These are phyloP conservation scores for Chlorella ohadii DNA, from an alignment of 139 green algal genomes.

Conservation along the genomic window DNA sequence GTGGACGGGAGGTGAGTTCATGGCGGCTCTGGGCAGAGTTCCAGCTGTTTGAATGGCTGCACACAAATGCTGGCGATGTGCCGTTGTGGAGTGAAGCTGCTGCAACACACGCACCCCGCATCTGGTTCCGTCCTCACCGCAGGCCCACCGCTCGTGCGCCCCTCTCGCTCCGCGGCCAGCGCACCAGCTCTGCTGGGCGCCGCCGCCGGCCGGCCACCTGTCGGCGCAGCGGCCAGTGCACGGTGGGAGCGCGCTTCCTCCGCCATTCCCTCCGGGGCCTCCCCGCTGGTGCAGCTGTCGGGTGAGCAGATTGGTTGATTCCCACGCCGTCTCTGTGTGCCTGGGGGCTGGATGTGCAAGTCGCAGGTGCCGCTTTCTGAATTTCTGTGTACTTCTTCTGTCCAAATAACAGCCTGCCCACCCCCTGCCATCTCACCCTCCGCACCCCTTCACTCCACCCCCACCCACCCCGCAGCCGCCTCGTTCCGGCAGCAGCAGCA, in stretches of 20 bases:
- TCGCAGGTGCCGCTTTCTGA: too few relatives aligned
- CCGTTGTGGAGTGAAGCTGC: too few relatives aligned
- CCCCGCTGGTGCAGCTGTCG: conserved; percentile 9
- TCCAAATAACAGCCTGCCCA: too few relatives aligned
- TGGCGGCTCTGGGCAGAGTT: too few relatives aligned
- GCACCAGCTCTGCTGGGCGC: neutral
- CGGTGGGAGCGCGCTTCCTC: neutral
- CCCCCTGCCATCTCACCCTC: neutral
- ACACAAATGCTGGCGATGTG: too few relatives aligned
- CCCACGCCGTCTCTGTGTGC: too few relatives aligned
- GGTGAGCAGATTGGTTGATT: neutral
- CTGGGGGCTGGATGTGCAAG: too few relatives aligned
- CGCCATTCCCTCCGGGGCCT: neutral
- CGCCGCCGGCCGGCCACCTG: neutral
- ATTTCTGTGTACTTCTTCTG: too few relatives aligned
- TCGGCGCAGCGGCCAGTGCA: neutral
- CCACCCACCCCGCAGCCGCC: neutral
- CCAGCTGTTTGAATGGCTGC: too few relatives aligned
- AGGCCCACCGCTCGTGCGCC: neutral
- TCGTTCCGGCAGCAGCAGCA: conserved; percentile 25
- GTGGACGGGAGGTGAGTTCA: neutral
- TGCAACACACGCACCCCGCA: too few relatives aligned
- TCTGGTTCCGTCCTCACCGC: too few relatives aligned
- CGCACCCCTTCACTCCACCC: neutral
- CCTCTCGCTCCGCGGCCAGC: neutral